These are phyloP conservation scores for Trypanosoma lewisi DNA, from an alignment of 208 protist genomes.

Conservation along the genomic window DNA sequence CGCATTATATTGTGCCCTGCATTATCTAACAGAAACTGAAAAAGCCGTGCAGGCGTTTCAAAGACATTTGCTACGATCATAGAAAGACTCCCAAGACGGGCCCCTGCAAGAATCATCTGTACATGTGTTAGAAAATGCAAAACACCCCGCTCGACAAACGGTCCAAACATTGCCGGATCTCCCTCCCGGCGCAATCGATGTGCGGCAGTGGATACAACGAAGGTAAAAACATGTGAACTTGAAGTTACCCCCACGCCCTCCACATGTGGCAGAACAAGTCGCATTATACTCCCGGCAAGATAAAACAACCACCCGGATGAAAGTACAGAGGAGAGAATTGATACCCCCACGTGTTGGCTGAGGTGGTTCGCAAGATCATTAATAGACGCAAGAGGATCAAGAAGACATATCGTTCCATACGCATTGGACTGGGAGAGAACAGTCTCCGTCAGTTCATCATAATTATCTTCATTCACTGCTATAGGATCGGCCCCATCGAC, in stretches of 20 bases:
- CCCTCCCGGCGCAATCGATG: conserved; percentile 26
- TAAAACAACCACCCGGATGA: conserved; percentile 83
- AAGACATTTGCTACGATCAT: conserved; percentile 69
- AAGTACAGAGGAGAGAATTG: conserved; percentile 50
- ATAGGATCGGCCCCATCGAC: not conserved
- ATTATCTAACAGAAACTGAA: conserved; percentile 84
- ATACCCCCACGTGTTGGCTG: conserved; percentile 41
- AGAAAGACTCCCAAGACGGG: conserved; percentile 43
- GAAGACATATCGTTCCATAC: conserved; percentile 41
- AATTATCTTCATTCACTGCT: conserved; percentile 31
- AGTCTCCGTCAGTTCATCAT: conserved; percentile 45
- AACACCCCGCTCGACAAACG: conserved; percentile 68
- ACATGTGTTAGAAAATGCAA: conserved; percentile 70
- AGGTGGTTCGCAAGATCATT: conserved; percentile 51
- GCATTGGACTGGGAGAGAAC: conserved; percentile 57
- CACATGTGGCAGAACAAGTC: conserved; percentile 46
- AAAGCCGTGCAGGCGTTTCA: conserved; percentile 53
- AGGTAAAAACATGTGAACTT: conserved; percentile 61
- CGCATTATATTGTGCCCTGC: conserved; percentile 80
- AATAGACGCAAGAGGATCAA: conserved; percentile 47
- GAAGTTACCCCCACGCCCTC: conserved; percentile 39
- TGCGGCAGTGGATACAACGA: conserved; percentile 64
- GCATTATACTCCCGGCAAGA: conserved; percentile 51
- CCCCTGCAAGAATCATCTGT: conserved; percentile 56
- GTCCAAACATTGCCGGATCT: conserved; percentile 22